Base-by-base conservation (phyloP, 805 yeast species). In the Wickerhamomyces alni region DNA sequence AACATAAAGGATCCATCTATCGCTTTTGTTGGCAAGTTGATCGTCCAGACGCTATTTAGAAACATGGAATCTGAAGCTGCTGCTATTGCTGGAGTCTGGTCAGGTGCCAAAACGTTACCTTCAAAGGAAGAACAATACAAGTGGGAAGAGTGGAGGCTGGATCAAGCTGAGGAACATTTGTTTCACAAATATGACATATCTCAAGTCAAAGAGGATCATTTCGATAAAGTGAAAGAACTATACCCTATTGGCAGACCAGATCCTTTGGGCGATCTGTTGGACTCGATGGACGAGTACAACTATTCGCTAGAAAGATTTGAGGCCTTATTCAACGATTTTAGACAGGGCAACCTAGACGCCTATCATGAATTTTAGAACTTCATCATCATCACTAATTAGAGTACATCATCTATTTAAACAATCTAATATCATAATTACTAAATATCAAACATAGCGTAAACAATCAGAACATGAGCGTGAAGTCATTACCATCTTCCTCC, bases 61-160 rank as follows among this genome's bases (percentile, higher is more conserved):
- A 63, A 71, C 13, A 70, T 74, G 46, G 82, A 76, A 48, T 61
- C 70, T 2, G 58, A 65, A 35, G 74, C 77, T 2, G 71, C 76
- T n/a, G 77, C 79, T 0, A 59, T 75, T 36, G 75, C 77, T 13
- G 80, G 80, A n/a, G 70, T 73, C 4, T 75, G 78, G 76, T 61
- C 75, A 2, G 65, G 66, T 13, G 58, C 59, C 22, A 57, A 52
- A 19, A 12, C 45, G 10, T 51, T 74, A 19, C 80, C 80, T 1
- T 32, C 65, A 0, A 44, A 51, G 13, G 62, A 62, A 21, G 70
- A 65, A 18, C 76, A 72, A 49, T 40, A 38, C 16, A 41, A 49
- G 8, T 67, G 71, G 67, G 66, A 61, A 26, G 17, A 41, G 8
- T 39, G 53, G 8, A 47, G 62, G 33, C 37, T 62, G 22, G 35